Evolutionary conservation across 2,329 filamentous ascomycete genomes (phyloP).

Genomic region (Didymella sp.): DNA sequence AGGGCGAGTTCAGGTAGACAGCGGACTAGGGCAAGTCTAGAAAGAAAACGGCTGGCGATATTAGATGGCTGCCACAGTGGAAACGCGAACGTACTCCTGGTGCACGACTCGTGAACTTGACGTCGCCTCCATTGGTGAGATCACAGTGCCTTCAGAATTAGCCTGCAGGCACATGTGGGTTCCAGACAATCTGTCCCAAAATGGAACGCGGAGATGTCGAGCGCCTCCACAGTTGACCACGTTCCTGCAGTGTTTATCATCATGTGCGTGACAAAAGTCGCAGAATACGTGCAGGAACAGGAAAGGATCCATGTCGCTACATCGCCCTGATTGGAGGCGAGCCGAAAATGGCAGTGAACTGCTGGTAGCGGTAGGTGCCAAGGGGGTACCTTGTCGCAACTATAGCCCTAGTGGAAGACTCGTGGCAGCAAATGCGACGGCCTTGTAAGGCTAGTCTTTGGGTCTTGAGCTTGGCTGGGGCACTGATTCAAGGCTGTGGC

Average conservation of each 20-base stretch:
- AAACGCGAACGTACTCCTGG: conserved; percentile 11
- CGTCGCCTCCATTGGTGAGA: conserved; percentile 19
- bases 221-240: conserved; percentile 17
- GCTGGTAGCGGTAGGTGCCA: conserved; percentile 18
- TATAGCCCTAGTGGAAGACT: conserved; percentile 22
- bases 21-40: conserved; percentile 11
- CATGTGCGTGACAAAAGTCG: conserved; percentile 32
- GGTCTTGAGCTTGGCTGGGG: conserved; percentile 19
- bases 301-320: conserved; percentile 21
- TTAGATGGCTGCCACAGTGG: conserved; percentile 5
- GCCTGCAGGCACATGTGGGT: conserved; percentile 20
- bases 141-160: conserved; percentile 13
- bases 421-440: conserved; percentile 17
- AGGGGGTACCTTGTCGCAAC: conserved; percentile 31
- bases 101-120: conserved; percentile 11
- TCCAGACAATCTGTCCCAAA: conserved; percentile 26
- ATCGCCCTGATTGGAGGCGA: conserved; percentile 16
- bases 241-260: conserved; percentile 32
- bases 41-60: conserved; percentile 5
- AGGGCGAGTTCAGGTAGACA: conserved; percentile 9
- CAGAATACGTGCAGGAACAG: conserved; percentile 24
- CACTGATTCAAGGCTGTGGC: conserved; percentile 18
- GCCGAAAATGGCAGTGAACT: conserved; percentile 13
- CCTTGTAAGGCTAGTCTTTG: conserved; percentile 22
- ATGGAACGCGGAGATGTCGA: conserved; percentile 24